Percentiles rank a stretch among this genome's conserved stretches.
Conservation (phyloP, 805 yeast genomes). For the Candida jianshihensis region DNA sequence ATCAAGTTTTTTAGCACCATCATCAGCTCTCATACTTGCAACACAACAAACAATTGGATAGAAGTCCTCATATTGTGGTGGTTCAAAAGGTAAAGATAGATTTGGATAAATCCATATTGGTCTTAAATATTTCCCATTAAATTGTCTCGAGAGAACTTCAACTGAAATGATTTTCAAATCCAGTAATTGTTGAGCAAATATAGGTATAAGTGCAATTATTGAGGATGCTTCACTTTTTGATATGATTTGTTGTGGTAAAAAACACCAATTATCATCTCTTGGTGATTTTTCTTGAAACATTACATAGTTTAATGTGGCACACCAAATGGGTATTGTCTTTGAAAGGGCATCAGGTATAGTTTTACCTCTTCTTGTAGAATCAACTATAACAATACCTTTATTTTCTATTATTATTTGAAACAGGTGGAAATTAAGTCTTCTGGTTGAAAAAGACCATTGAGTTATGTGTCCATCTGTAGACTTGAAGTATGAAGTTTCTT, state of each 20-base stretch:
- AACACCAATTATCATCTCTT: conserved; percentile 29
- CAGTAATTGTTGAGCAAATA: conserved; percentile 38
- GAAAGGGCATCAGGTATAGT: conserved; percentile 80
- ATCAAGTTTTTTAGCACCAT: conserved; percentile 40
- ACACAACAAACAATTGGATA: conserved; percentile 48
- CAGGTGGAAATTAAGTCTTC: conserved; percentile 71
- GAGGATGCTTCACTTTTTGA: conserved; percentile 48
- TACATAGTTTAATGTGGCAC: conserved; percentile 63
- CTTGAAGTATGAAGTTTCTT: conserved; percentile 65
- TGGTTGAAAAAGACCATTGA: conserved; percentile 71
- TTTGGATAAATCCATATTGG: conserved; percentile 72
- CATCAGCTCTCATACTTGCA: conserved; percentile 55
- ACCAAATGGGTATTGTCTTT: conserved; percentile 89
- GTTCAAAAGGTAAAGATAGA: conserved; percentile 26
- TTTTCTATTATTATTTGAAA: conserved; percentile 37
- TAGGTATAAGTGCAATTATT: conserved; percentile 41
- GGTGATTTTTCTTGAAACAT: conserved; percentile 29
- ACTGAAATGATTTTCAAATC: conserved; percentile 34
- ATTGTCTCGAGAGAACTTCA: conserved; percentile 22
- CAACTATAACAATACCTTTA: conserved; percentile 57
- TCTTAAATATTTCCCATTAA: conserved; percentile 43
- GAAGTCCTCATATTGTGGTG: conserved; percentile 25
- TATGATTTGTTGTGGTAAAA: conserved; percentile 46
- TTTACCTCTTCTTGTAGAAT: conserved; percentile 83
- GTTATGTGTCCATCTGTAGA: conserved; percentile 87